A percentile compares a stretch with the other conserved stretches of the same genome.
Evolutionary conservation across 2,329 filamentous ascomycete genomes (phyloP).

Genomic region (Calonectria leucothoes): DNA sequence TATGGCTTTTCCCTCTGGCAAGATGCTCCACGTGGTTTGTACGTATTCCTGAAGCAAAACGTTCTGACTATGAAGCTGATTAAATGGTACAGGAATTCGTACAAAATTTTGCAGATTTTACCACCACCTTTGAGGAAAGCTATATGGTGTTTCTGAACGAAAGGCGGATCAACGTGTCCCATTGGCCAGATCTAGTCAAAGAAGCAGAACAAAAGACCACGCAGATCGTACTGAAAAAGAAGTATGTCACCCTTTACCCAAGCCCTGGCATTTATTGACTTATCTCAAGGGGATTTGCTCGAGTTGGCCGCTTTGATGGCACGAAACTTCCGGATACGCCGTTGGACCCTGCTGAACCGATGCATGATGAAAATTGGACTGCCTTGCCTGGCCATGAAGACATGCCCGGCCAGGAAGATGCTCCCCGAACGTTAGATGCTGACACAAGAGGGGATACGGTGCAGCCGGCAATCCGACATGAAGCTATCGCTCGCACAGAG

Average conservation of each 20-base stretch:
- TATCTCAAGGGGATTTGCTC: not conserved
- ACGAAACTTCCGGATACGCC: not conserved
- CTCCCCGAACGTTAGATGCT: not conserved
- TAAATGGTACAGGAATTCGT: not conserved
- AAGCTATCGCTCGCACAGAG: not conserved
- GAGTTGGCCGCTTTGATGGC: not conserved
- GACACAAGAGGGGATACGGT: not conserved
- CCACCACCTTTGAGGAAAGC: not conserved
- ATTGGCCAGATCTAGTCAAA: not conserved
- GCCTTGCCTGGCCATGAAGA: not conserved
- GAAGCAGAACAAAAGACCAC: not conserved
- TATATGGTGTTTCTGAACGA: not conserved
- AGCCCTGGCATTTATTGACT: not conserved
- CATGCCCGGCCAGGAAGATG: not conserved
- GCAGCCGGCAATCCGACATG: not conserved
- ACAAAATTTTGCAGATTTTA: not conserved
- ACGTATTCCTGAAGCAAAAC: not conserved
- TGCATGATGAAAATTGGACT: not conserved
- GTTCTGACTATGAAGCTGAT: not conserved
- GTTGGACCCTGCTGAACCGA: not conserved
- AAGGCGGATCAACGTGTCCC: not conserved
- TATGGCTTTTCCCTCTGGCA: not conserved
- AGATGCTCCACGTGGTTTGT: not conserved
- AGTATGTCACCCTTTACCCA: not conserved
- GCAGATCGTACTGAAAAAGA: not conserved